A percentile compares a stretch with the other conserved stretches of the same genome.
These are phyloP conservation scores for Monosporozyma yasuniensis DNA, from an alignment of 805 yeast genomes.

Conservation along the genomic window DNA sequence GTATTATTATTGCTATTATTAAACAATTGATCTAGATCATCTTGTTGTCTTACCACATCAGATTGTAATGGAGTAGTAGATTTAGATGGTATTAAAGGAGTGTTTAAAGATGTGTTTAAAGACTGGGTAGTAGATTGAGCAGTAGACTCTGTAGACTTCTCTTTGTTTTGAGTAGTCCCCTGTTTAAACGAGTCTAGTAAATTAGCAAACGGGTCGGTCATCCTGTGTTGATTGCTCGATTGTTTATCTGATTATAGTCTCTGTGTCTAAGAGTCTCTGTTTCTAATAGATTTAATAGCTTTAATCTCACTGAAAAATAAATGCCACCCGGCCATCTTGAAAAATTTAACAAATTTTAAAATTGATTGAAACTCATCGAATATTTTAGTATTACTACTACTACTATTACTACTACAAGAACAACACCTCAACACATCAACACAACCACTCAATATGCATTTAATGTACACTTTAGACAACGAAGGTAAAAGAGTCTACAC, in stretches of 20 bases:
- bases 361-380: not conserved
- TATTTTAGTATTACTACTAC: not conserved
- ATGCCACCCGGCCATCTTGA: not conserved
- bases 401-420: not conserved
- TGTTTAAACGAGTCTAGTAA: constrained; percentile 29
- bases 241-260: not conserved
- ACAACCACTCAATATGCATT: constrained; percentile 57
- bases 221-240: not conserved
- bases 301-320: too few species aligned
- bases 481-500: constrained; percentile 97
- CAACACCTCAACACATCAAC: not conserved
- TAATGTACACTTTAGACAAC: constrained; percentile 92
- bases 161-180: not conserved
- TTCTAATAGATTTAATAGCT: too few species aligned
- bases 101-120: not conserved
- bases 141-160: too few species aligned
- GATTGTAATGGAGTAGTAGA: not conserved
- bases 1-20: not conserved
- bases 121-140: not conserved
- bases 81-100: not conserved
- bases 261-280: too few species aligned
- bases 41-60: not conserved
- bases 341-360: not conserved
- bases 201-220: constrained; percentile 39
- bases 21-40: constrained; percentile 11